phyloP scores from a whole-genome alignment of 2,329 filamentous ascomycete genomes.

The Mycosphaerella arachidis region DNA sequence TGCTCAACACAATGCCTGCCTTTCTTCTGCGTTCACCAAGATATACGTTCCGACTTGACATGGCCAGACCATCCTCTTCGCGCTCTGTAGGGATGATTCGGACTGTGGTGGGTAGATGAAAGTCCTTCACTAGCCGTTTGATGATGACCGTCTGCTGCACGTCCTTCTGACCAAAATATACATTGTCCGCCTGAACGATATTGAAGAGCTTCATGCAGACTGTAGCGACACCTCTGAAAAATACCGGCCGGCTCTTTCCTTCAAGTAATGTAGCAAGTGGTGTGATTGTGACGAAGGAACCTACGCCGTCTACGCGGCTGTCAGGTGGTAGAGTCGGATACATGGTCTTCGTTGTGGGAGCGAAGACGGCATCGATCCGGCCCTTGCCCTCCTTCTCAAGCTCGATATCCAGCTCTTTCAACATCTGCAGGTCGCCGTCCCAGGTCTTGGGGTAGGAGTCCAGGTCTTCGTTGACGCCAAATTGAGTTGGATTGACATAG shows the following conservation, averaged over 20 bases:
- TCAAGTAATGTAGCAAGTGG: conserved; percentile 78
- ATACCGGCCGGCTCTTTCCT: conserved; percentile 80
- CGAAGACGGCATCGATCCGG: conserved; percentile 76
- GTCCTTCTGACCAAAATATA: conserved; percentile 97
- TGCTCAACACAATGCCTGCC: conserved; percentile 67
- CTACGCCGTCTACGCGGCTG: conserved; percentile 68
- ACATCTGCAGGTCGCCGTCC: conserved; percentile 65
- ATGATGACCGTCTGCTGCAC: conserved; percentile 94
- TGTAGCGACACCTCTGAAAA: conserved; percentile 93
- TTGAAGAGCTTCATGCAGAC: conserved; percentile 94
- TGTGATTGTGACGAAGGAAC: conserved; percentile 87
- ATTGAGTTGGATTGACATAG: conserved; percentile 96
- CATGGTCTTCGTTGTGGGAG: conserved; percentile 76
- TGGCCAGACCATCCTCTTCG: conserved; percentile 75
- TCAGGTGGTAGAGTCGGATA: conserved; percentile 77
- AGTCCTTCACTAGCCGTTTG: conserved; percentile 79
- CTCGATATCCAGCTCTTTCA: conserved; percentile 66
- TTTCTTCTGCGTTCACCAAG: conserved; percentile 69
- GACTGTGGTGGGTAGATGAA: conserved; percentile 72
- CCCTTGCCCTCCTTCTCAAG: conserved; percentile 56
- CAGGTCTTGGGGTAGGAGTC: conserved; percentile 86
- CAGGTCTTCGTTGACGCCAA: conserved; percentile 83
- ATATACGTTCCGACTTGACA: conserved; percentile 93
- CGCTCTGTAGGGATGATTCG: conserved; percentile 70
- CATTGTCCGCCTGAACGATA: conserved; percentile 69